Evolutionary conservation across 352 stramenopile species (phyloP).

Genomic region (Globisporangium spiculum): DNA sequence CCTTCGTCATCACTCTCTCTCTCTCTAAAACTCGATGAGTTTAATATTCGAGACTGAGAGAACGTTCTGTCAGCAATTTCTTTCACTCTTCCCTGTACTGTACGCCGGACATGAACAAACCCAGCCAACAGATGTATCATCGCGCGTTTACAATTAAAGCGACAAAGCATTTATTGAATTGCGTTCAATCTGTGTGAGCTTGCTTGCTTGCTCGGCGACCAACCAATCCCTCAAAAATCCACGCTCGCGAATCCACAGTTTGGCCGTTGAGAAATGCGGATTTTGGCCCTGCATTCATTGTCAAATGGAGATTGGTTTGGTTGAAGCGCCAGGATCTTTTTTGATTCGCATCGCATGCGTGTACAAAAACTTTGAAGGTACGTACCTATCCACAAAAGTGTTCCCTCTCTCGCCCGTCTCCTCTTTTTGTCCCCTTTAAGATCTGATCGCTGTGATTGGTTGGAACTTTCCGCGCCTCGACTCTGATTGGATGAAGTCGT

Average conservation of each 20-base stretch:
- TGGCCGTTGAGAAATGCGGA: not conserved
- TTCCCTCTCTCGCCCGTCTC: constrained; percentile 7
- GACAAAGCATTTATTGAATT: too few species aligned
- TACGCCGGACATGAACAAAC: not conserved
- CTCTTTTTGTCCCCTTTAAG: constrained; percentile 1
- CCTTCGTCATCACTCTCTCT: too few species aligned
- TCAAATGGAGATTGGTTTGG: constrained; percentile 1
- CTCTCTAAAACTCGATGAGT: too few species aligned
- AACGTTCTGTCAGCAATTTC: constrained; percentile 9
- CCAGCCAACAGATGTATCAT: too few species aligned
- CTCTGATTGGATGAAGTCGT: not conserved
- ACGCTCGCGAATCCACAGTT: not conserved
- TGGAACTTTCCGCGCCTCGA: not conserved
- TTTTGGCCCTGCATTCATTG: constrained; percentile 1
- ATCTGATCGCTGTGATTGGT: not conserved
- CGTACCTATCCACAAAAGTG: constrained; percentile 15
- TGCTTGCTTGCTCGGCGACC: not conserved
- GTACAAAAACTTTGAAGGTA: constrained; percentile 9
- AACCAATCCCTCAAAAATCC: not conserved
- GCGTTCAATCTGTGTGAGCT: not conserved
- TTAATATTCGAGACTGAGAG: not conserved
- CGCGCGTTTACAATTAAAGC: too few species aligned
- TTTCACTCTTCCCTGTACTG: constrained; percentile 1
- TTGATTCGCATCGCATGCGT: not conserved
- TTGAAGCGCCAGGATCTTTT: constrained; percentile 9